Percentiles rank a stretch among this genome's conserved stretches.
Conservation (phyloP, 805 yeast species). For the Debaryomyces castellii region DNA sequence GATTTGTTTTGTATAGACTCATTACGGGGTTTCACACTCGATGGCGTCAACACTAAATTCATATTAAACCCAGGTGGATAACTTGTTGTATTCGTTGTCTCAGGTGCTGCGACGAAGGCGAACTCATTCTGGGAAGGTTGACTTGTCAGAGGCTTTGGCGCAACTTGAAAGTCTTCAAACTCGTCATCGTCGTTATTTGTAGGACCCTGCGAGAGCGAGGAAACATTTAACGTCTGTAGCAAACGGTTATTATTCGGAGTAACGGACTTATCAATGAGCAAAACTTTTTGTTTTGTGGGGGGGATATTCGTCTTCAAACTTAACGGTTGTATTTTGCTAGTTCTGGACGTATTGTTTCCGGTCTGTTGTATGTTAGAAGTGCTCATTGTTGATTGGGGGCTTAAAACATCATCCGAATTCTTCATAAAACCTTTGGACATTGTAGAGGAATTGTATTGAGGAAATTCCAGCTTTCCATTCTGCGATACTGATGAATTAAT, state of each 20-base stretch:
- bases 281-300: constrained; percentile 4
- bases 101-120: neutral
- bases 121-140: neutral
- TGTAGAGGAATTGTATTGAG: too few species aligned
- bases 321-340: constrained; percentile 2
- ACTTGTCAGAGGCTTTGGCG: neutral
- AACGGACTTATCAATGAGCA: constrained; percentile 20
- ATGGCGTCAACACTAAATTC: constrained; percentile 25
- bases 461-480: neutral
- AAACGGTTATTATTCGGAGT: constrained; percentile 15
- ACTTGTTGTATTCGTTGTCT: neutral
- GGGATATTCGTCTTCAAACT: neutral
- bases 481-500: neutral
- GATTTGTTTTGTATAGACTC: neutral
- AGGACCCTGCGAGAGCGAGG: neutral
- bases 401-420: neutral
- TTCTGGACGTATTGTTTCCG: constrained; percentile 1
- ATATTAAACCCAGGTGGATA: constrained; percentile 36
- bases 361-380: constrained; percentile 5
- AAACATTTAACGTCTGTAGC: constrained; percentile 22
- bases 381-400: constrained; percentile 10
- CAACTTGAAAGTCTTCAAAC: constrained; percentile 27
- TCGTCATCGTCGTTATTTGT: constrained; percentile 17
- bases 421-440: neutral
- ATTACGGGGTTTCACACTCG: constrained; percentile 5